Conservation (phyloP, 73 alveolate genomes). For the Vitrella brassicaformis region DNA sequence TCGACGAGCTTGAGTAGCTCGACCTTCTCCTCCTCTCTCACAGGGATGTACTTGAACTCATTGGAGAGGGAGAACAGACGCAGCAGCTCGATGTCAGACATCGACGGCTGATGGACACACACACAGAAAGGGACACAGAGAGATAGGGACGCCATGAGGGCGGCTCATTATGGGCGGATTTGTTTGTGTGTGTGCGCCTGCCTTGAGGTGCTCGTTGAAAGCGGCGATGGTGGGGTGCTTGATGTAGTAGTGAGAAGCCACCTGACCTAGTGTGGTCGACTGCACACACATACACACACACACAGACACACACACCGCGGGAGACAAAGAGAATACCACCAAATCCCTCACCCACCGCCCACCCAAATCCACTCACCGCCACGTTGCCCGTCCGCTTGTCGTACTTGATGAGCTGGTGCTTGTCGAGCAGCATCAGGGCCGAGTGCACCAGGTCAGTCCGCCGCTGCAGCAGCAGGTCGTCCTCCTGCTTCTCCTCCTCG, state of each 20-base stretch:
- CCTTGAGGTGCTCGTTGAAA: conserved; percentile 74
- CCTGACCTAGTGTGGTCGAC: conserved; percentile 89
- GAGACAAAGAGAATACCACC: too few relatives aligned
- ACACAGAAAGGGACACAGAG: background rate
- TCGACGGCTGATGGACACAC: conserved; percentile 53
- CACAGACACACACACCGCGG: conserved; percentile 6
- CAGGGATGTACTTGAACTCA: conserved; percentile 95
- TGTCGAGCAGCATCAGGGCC: conserved; percentile 53
- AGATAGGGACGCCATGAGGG: background rate
- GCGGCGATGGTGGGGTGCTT: conserved; percentile 88
- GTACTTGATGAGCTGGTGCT: conserved; percentile 55
- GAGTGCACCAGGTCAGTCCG: conserved; percentile 45
- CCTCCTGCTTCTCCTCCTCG: conserved; percentile 65
- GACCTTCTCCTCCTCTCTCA: conserved; percentile 94
- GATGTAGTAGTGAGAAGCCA: conserved; percentile 90
- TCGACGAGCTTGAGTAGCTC: conserved; percentile 67
- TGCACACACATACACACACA: too few relatives aligned
- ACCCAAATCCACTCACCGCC: too few relatives aligned
- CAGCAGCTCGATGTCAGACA: conserved; percentile 93
- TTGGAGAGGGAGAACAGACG: conserved; percentile 87
- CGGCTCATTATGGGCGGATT: background rate
- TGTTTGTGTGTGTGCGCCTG: background rate
- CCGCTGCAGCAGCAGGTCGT: conserved; percentile 71
- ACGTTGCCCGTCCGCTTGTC: conserved; percentile 71
- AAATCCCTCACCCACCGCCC: too few relatives aligned